Conservation (phyloP, 306 rosid genomes). For the Hippophae rhamnoides region DNA sequence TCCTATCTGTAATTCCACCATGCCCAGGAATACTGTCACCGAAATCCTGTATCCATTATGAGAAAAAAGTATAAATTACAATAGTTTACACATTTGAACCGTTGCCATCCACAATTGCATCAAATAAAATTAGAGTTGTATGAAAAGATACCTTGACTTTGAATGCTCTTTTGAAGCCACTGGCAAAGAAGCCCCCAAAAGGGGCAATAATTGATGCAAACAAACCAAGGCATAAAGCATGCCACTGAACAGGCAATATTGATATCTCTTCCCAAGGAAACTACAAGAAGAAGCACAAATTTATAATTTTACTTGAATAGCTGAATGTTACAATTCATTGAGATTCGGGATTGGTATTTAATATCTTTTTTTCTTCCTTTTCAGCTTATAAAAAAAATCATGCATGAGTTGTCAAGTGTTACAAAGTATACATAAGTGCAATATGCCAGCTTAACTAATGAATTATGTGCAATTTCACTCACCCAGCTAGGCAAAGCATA, state of each 20-base stretch:
- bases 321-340: conserved; percentile 12
- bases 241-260: conserved; percentile 84
- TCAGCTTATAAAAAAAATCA: no score
- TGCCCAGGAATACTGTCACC: conserved; percentile 99
- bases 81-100: conserved; percentile 10
- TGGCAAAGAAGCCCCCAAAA: conserved; percentile 99
- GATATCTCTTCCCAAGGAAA: conserved; percentile 77
- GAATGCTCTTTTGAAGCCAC: conserved; percentile 98
- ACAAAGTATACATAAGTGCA: no score
- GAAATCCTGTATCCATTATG: conserved; percentile 60
- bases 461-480: conserved; percentile 60
- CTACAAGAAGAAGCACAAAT: conserved; percentile 30
- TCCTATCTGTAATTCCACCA: conserved; percentile 96
- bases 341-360: conserved; percentile 14
- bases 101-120: not conserved
- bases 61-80: not conserved
- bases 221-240: conserved; percentile 77
- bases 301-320: not conserved
- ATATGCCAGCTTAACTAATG: conserved; percentile 7
- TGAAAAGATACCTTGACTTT: conserved; percentile 63
- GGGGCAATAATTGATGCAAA: conserved; percentile 97
- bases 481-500: conserved; percentile 57
- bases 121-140: conserved; percentile 6
- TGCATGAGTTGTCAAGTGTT: no score
- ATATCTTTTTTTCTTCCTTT: not conserved